phyloP scores from a whole-genome alignment of 148 eudicot species.

The Polygonum maritimum region DNA sequence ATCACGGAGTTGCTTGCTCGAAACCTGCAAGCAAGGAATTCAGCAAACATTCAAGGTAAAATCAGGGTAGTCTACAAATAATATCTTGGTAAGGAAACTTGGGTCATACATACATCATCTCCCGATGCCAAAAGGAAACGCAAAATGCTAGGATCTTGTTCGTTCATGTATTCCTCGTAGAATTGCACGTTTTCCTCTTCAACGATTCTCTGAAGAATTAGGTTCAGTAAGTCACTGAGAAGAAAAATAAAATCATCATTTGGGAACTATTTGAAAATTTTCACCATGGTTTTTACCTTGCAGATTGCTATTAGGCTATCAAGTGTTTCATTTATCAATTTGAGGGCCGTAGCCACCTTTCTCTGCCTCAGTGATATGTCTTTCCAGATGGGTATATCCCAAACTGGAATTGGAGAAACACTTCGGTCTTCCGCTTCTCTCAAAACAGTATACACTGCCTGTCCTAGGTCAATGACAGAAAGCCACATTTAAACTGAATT shows the following conservation, averaged over 20 bases:
- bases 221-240: constrained; percentile 7
- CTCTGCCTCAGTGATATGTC: constrained; percentile 80
- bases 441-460: constrained; percentile 95
- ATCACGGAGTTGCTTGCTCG: constrained; percentile 99
- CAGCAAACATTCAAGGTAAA: constrained; percentile 8
- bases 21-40: constrained; percentile 45
- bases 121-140: constrained; percentile 97
- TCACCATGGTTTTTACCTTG: constrained; percentile 48
- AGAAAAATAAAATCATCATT: not conserved
- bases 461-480: constrained; percentile 20
- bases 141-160: constrained; percentile 96
- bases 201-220: constrained; percentile 66
- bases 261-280: not conserved
- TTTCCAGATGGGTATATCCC: constrained; percentile 99
- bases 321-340: constrained; percentile 74
- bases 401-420: constrained; percentile 81
- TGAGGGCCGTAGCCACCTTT: constrained; percentile 79
- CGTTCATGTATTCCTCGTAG: constrained; percentile 95
- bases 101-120: constrained; percentile 79
- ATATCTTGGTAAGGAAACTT: not conserved
- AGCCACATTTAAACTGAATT: not conserved
- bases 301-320: constrained; percentile 78
- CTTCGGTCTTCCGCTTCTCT: constrained; percentile 94
- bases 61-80: constrained; percentile 1
- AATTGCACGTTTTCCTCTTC: constrained; percentile 91